phyloP scores from a whole-genome alignment of 345 rosid species.

The Hibiscus syriacus region DNA sequence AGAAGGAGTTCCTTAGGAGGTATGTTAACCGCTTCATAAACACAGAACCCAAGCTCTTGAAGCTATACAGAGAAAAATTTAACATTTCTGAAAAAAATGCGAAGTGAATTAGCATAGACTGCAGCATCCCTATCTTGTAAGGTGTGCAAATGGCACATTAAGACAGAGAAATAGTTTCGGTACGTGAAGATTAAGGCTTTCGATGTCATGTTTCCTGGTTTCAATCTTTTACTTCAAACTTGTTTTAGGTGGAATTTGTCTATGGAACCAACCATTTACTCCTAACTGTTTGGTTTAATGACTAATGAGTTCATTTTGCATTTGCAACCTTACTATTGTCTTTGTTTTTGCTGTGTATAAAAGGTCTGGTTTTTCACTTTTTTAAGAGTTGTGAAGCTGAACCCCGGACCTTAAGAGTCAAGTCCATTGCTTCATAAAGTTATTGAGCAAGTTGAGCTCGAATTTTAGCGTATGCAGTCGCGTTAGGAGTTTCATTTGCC shows the following conservation, averaged over 20 bases:
- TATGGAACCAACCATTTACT: background rate
- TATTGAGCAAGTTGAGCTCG: too few relatives aligned
- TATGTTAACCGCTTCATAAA: conserved; percentile 25
- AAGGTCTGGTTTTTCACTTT: background rate
- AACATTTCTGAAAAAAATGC: background rate
- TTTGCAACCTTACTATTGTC: background rate
- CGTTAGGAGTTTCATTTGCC: background rate
- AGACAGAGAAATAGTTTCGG: background rate
- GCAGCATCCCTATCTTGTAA: background rate
- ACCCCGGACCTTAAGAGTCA: background rate
- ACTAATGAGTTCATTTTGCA: background rate
- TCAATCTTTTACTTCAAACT: background rate
- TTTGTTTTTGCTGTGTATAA: background rate
- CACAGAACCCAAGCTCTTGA: conserved; percentile 33
- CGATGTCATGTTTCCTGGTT: background rate
- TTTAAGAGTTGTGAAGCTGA: too few relatives aligned
- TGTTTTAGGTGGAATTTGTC: background rate
- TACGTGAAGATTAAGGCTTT: background rate
- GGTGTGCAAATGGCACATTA: background rate
- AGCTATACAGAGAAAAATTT: conserved; percentile 19
- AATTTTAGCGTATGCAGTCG: background rate
- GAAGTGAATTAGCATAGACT: background rate
- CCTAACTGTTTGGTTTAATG: background rate
- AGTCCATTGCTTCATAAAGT: too few relatives aligned
- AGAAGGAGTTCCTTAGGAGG: conserved; percentile 27